Evolutionary conservation across 148 eudicot species (phyloP).

Genomic region (Rhododendron williamsianum): DNA sequence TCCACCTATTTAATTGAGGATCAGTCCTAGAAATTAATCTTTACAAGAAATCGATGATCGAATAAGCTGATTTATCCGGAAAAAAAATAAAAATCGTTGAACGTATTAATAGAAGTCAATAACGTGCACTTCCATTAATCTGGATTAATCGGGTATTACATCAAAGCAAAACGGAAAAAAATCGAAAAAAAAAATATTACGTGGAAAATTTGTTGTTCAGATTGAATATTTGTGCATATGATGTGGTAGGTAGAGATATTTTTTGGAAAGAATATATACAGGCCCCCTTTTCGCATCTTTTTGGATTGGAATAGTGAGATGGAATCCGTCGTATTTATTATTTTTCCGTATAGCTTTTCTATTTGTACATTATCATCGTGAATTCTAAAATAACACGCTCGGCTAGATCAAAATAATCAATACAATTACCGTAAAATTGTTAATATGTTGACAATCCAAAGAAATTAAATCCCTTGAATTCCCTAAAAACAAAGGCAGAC

Average conservation of each 20-base stretch:
- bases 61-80: too few species aligned
- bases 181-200: too few species aligned
- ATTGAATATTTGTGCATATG: too few species aligned
- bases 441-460: too few species aligned
- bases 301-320: not conserved
- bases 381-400: not conserved
- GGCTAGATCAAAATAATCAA: not conserved
- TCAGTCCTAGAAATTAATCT: too few species aligned
- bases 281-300: not conserved
- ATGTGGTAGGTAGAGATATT: not conserved
- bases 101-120: not conserved
- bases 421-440: too few species aligned
- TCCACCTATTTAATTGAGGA: not conserved
- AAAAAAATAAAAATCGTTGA: too few species aligned
- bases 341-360: not conserved
- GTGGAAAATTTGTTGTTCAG: too few species aligned
- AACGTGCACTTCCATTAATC: not conserved
- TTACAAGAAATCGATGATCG: too few species aligned
- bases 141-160: not conserved
- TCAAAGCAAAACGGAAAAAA: too few species aligned
- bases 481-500: not conserved
- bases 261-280: too few species aligned
- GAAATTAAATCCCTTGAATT: not conserved
- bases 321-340: too few species aligned
- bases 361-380: not conserved